Base-by-base conservation (phyloP, 2,329 filamentous ascomycete genomes). In the Aspergillus glaucus region DNA sequence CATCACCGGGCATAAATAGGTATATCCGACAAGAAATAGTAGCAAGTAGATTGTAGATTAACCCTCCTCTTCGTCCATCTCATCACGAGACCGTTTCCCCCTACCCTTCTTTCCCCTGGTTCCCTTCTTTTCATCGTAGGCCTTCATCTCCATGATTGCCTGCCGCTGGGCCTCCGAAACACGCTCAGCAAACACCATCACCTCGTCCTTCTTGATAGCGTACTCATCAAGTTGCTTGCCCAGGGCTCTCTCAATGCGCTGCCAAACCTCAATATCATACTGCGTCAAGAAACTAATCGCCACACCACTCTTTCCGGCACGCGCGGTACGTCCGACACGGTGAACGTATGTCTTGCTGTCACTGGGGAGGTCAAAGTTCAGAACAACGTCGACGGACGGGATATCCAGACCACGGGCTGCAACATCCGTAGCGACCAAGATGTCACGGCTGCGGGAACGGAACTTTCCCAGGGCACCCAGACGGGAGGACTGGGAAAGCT, bases 331-430 rank as follows among this genome's bases (percentile, higher is more conserved):
- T 17, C 90, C 90, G 1, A 95, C 89, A 46, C 90, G 80, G 68
- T 95, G 90, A 28, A 95, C 86, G 60, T 95, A 95, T 0, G 90
- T 95, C 70, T 95, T 94, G 59, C 82, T 87, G 68, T 95, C 88
- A 17, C 82, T 80, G 0, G 90, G 88, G 2, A 95, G 72, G 61
- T 95, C 90, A 56, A 85, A 87, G 70, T 95, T 95, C 56, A 95
- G 68, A 2, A 96, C 88, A 0, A 92, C 73, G 56, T 95, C 89
- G 10, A 96, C 90, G n/a, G 82, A 86, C 10, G 90, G 90, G 43
- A 96, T 95, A 74, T 96, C 91, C 6, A 96, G 77, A 77, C 91
- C 92, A 65, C 91, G 84, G 1, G 91, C 88, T 1, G 91, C 91
- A n/a, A 96, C 88, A 66, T 96, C 91, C 0, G 91, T 96, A 2